Evolutionary conservation across 1,139 yeast genomes (phyloP), one percentile per base, ranked within the genome.

Genomic region (Entelexis paramagnoliae): DNA sequence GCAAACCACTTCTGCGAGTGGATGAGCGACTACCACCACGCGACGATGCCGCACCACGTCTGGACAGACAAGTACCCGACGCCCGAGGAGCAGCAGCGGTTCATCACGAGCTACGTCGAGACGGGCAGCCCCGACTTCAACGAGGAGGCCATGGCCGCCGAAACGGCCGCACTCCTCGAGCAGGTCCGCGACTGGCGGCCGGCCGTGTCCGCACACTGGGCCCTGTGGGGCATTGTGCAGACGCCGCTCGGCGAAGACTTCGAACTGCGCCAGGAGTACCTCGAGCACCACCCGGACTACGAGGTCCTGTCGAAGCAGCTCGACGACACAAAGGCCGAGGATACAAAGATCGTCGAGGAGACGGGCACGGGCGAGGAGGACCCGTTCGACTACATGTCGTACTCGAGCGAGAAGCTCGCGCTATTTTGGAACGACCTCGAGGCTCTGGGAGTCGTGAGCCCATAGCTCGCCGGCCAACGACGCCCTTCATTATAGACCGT

Each of bases 1-100:
- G 89, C 88, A 19, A 89, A 91, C 66, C 97, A 91, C 68, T 74
- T 79, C 48, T 77, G 85, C 58, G 98, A 91, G 68, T 91, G 98
- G 98, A 91, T 89, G 97, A 77, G 87, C 40, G 87, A 91, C 68
- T 91, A 89, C 65, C 87, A 83, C 62, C 79, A 82, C 60, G 78
- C 82, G 1, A 72, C 73, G 22, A 67, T 67, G 51, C 78, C 94
- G 2, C 79, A 83, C 63, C 77, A 71, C 51, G 71, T 84, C 36
- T 73, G 77, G 62, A 73, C 72, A 32, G 68, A 73, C 11, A 68
- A 71, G 44, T 91, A 76, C 66, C 98, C 98, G 6, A 71, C 71
- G 13, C 71, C 72, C 55, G 76, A 78, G 42, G 82, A 88, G 63
- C 82, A 83, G 62, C 67, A 82, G 58, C 83, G 84, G 62, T 74